These are phyloP conservation scores for Linderina pennispora DNA, from an alignment of 192 early-diverging fungal genomes.

Conservation along the genomic window DNA sequence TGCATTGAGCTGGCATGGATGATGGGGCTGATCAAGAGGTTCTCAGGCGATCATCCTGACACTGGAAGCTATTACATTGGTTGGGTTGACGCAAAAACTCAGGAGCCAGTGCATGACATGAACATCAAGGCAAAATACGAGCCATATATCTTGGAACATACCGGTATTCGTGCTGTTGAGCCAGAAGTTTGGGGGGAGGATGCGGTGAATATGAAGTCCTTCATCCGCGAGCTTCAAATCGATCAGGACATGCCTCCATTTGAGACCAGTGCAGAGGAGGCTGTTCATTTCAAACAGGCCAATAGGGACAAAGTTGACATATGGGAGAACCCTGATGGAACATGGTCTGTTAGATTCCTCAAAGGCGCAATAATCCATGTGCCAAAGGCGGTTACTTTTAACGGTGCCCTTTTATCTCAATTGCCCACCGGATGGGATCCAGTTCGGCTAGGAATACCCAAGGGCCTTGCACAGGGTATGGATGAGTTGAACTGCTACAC, in stretches of 20 bases:
- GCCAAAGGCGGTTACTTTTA: slow-evolving; percentile 83
- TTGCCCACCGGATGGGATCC: slow-evolving; percentile 88
- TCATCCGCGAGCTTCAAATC: slow-evolving; percentile 78
- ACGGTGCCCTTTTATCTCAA: slow-evolving; percentile 75
- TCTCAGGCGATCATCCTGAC: slow-evolving; percentile 71
- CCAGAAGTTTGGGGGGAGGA: slow-evolving; percentile 76
- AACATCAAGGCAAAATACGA: slow-evolving; percentile 88
- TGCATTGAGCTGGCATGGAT: slow-evolving; percentile 85
- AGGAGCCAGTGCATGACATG: slow-evolving; percentile 71
- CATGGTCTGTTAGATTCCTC: slow-evolving; percentile 64
- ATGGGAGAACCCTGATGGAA: slow-evolving; percentile 23
- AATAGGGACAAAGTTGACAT: slow-evolving; percentile 71
- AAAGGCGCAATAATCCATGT: slow-evolving; percentile 80
- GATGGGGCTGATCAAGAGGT: slow-evolving; percentile 85
- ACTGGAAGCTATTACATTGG: slow-evolving; percentile 61
- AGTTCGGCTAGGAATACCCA: slow-evolving; percentile 79
- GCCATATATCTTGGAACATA: slow-evolving; percentile 75
- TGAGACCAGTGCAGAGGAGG: slow-evolving; percentile 77
- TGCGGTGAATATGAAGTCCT: slow-evolving; percentile 73
- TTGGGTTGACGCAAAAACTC: slow-evolving; percentile 78
- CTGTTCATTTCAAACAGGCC: slow-evolving; percentile 70
- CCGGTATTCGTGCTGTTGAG: slow-evolving; percentile 84
- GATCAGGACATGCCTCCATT: slow-evolving; percentile 75
- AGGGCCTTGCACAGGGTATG: slow-evolving; percentile 79
- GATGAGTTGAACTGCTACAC: slow-evolving; percentile 79